A percentile compares a stretch with the other conserved stretches of the same genome.
Conservation (phyloP, 176 grass and related monocot species). For the Oryza glumipatula region DNA sequence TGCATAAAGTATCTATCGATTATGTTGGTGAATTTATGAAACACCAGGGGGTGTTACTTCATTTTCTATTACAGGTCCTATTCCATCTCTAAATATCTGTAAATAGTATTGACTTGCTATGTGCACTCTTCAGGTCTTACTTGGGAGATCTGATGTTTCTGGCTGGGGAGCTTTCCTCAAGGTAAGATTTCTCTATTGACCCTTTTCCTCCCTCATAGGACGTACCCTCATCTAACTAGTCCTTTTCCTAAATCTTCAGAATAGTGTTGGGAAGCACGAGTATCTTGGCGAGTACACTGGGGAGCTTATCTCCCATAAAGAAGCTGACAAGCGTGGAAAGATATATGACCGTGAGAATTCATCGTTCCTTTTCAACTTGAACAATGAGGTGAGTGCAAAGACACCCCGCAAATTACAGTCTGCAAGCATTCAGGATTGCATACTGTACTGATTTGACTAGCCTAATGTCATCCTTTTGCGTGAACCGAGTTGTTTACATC, state of each 20-base stretch:
- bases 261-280: slow-evolving; percentile 91
- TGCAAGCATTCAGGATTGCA: not conserved
- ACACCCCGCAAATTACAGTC: not conserved
- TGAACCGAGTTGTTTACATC: not conserved
- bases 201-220: not conserved
- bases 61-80: slow-evolving; percentile 17
- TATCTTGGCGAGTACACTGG: slow-evolving; percentile 98
- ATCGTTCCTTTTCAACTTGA: slow-evolving; percentile 95
- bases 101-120: slow-evolving; percentile 1
- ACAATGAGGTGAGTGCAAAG: slow-evolving; percentile 71
- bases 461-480: not conserved
- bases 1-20: not conserved
- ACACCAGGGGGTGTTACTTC: not conserved
- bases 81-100: slow-evolving; percentile 8
- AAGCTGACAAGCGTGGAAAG: slow-evolving; percentile 96
- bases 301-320: slow-evolving; percentile 93
- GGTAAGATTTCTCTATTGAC: slow-evolving; percentile 48
- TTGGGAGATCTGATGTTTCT: slow-evolving; percentile 93
- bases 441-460: not conserved
- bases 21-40: not conserved
- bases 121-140: slow-evolving; percentile 65
- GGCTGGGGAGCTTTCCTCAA: slow-evolving; percentile 98
- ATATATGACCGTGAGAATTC: slow-evolving; percentile 98
- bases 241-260: slow-evolving; percentile 55
- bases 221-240: slow-evolving; percentile 10